Conservation (phyloP, 176 grass and related monocot genomes). For the Lolium rigidum region DNA sequence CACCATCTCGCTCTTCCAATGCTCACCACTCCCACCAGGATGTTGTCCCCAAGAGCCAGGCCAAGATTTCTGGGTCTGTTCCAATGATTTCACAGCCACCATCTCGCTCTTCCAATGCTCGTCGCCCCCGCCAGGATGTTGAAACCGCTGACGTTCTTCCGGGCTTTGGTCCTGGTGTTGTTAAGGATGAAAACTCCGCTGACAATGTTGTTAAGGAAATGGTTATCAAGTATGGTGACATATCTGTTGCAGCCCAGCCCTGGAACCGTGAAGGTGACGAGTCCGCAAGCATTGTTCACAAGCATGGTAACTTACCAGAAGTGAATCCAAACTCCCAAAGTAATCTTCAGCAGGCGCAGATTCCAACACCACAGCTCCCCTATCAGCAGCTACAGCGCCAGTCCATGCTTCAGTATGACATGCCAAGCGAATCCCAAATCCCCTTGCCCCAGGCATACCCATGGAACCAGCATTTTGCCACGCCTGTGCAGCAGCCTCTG, state of each 20-base stretch:
- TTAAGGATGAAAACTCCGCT: too few relatives aligned
- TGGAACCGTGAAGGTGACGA: conserved; percentile 42
- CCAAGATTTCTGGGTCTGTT: too few relatives aligned
- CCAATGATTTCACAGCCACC: too few relatives aligned
- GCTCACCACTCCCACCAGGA: too few relatives aligned
- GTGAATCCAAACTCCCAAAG: conserved; percentile 47
- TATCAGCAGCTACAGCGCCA: not conserved
- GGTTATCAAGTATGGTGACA: conserved; percentile 57
- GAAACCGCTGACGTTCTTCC: too few relatives aligned
- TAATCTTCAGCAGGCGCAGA: conserved; percentile 23
- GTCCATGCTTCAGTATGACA: conserved; percentile 10
- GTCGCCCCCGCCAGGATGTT: too few relatives aligned
- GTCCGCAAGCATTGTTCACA: not conserved
- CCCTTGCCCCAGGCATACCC: not conserved
- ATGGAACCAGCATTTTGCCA: not conserved
- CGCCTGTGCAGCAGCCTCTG: not conserved
- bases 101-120: too few relatives aligned
- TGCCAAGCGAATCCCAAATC: not conserved
- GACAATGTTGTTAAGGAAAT: conserved; percentile 23
- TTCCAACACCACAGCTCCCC: conserved; percentile 6
- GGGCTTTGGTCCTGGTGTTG: too few relatives aligned
- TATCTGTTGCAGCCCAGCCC: conserved; percentile 34
- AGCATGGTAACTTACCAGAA: conserved; percentile 49
- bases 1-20: too few relatives aligned
- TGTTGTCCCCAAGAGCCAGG: too few relatives aligned